Evolutionary conservation across 1,139 yeast genomes (phyloP).

Genomic region (Tardiomyces digboiensis): DNA sequence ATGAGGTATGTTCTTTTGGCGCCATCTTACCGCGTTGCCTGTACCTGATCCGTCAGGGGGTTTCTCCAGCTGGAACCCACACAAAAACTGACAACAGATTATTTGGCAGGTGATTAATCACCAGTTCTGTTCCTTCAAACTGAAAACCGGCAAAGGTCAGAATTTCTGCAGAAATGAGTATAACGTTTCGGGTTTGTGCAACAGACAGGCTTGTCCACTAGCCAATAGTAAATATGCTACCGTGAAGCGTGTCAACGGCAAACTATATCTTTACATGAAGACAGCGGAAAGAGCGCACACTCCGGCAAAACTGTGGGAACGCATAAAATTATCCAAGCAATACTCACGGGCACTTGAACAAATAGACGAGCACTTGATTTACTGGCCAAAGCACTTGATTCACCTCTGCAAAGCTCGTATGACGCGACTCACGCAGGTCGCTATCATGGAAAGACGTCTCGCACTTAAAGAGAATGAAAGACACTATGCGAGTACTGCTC

Average conservation of each 20-base stretch:
- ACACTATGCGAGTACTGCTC: constrained; percentile 84
- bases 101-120: constrained; percentile 91
- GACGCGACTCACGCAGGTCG: constrained; percentile 90
- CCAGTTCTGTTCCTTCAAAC: constrained; percentile 81
- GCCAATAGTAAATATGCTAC: constrained; percentile 97
- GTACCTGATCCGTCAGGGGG: background rate
- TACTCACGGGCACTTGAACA: constrained; percentile 82
- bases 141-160: constrained; percentile 71
- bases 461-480: constrained; percentile 90
- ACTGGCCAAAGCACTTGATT: constrained; percentile 88
- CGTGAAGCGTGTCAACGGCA: constrained; percentile 81
- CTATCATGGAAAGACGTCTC: constrained; percentile 90
- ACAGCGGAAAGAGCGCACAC: constrained; percentile 97
- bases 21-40: background rate
- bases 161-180: constrained; percentile 83
- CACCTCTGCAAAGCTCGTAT: constrained; percentile 95
- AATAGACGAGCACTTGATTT: constrained; percentile 74
- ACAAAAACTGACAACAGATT: constrained; percentile 7
- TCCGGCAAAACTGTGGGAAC: constrained; percentile 91
- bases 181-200: constrained; percentile 83
- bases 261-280: constrained; percentile 85
- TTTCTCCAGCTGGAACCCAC: too few species aligned
- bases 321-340: constrained; percentile 81
- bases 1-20: background rate
- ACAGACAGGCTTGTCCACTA: constrained; percentile 88